phyloP scores from a whole-genome alignment of 306 rosid species.

The Cajanus cajan region DNA sequence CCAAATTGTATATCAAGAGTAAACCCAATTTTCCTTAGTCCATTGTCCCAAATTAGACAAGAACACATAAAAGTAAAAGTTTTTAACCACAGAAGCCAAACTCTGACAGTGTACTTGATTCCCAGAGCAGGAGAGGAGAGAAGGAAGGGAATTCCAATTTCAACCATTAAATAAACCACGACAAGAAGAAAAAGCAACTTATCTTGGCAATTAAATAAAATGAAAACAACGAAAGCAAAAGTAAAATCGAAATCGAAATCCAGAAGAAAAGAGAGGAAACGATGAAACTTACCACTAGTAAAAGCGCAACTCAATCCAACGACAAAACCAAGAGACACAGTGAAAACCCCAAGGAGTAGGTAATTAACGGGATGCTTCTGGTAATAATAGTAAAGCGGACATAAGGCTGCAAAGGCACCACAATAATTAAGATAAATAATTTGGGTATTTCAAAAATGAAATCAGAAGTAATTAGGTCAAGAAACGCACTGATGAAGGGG shows the following conservation, averaged over 20 bases:
- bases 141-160: not conserved
- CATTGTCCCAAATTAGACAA: not conserved
- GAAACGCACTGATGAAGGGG: constrained; percentile 60
- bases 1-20: not conserved
- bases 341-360: constrained; percentile 70
- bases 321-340: constrained; percentile 61
- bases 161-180: too few relatives aligned
- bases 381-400: constrained; percentile 67
- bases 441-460: too few relatives aligned
- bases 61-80: not conserved
- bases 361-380: constrained; percentile 94
- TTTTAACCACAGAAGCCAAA: not conserved
- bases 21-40: not conserved
- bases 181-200: not conserved
- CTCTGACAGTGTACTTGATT: not conserved
- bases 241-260: too few relatives aligned
- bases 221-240: not conserved
- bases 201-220: not conserved
- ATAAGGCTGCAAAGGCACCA: constrained; percentile 53
- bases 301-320: constrained; percentile 90
- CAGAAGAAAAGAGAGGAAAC: not conserved
- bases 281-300: constrained; percentile 61
- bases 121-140: not conserved
- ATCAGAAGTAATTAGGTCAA: not conserved
- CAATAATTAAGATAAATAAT: too few relatives aligned